Conservation (phyloP, 805 yeast genomes). For the Starmerella ratchasimensis region DNA sequence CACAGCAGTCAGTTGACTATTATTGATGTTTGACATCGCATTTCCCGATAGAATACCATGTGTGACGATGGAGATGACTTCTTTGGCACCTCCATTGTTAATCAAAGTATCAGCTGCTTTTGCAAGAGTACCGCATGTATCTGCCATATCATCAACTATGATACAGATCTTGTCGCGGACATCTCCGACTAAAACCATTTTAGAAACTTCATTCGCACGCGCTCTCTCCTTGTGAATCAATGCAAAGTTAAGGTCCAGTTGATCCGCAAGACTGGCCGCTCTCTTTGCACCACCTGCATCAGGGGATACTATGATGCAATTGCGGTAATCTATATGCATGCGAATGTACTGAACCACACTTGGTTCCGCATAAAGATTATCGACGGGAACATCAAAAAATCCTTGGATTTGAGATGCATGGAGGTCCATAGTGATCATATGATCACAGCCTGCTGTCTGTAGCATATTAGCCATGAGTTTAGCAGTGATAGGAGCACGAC, state of each 20-base stretch:
- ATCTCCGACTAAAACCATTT: slow-evolving; percentile 95
- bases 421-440: slow-evolving; percentile 94
- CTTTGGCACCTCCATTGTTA: slow-evolving; percentile 57
- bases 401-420: slow-evolving; percentile 99
- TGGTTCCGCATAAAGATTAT: slow-evolving; percentile 93
- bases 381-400: slow-evolving; percentile 90
- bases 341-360: slow-evolving; percentile 71
- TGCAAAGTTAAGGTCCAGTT: slow-evolving; percentile 84
- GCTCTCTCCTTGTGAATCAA: slow-evolving; percentile 95
- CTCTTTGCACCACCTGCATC: slow-evolving; percentile 99
- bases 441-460: slow-evolving; percentile 91
- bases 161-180: slow-evolving; percentile 75
- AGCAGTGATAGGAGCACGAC: slow-evolving; percentile 94
- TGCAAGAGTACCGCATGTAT: slow-evolving; percentile 92
- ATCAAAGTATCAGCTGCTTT: slow-evolving; percentile 85
- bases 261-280: slow-evolving; percentile 93
- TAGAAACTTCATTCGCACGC: slow-evolving; percentile 89
- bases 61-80: slow-evolving; percentile 87
- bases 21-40: slow-evolving; percentile 64
- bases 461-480: slow-evolving; percentile 85
- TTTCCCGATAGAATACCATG: slow-evolving; percentile 88
- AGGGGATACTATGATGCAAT: slow-evolving; percentile 81
- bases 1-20: slow-evolving; percentile 53
- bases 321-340: slow-evolving; percentile 41
- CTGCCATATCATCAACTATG: slow-evolving; percentile 95